A percentile compares a stretch with the other conserved stretches of the same genome.
Conservation (phyloP, 352 stramenopile species). For the Pythium sp. region DNA sequence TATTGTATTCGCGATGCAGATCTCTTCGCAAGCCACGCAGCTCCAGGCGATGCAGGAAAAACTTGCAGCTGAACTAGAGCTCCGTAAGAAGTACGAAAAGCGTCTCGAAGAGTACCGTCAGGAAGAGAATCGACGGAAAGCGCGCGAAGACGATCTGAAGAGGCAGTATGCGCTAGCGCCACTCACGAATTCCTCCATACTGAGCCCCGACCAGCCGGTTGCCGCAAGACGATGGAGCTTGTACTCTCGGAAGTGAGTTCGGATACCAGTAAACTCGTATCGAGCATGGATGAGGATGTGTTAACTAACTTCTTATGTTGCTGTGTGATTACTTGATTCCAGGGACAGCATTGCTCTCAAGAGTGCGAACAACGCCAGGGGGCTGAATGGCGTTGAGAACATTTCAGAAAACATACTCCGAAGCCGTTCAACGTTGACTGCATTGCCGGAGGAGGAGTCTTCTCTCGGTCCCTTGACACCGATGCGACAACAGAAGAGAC, state of each 20-base stretch:
- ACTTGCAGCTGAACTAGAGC: conserved; percentile 51
- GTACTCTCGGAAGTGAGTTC: conserved; percentile 60
- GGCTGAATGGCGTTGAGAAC: conserved; percentile 67
- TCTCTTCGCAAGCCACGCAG: conserved; percentile 59
- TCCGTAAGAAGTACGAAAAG: conserved; percentile 78
- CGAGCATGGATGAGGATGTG: not conserved
- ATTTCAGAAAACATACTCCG: conserved; percentile 74
- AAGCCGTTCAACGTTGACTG: conserved; percentile 29
- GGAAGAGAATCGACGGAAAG: conserved; percentile 45
- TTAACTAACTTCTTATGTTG: not conserved
- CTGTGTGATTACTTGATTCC: conserved; percentile 9
- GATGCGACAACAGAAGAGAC: conserved; percentile 24
- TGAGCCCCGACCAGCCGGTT: conserved; percentile 39
- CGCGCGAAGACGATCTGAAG: conserved; percentile 50
- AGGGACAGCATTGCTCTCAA: conserved; percentile 35
- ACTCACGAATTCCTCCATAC: conserved; percentile 24
- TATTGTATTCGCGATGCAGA: conserved; percentile 23
- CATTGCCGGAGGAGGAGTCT: conserved; percentile 32
- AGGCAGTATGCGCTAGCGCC: conserved; percentile 33
- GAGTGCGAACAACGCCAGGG: conserved; percentile 30
- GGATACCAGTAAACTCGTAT: not conserved
- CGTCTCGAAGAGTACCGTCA: conserved; percentile 70
- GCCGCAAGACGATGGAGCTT: conserved; percentile 63
- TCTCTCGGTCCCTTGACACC: conserved; percentile 23
- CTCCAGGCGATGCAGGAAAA: conserved; percentile 72